Evolutionary conservation across 2,329 filamentous ascomycete genomes (phyloP), one percentile per base, ranked within the genome.

Genomic region (Arthrobotrys pseudoclavata): DNA sequence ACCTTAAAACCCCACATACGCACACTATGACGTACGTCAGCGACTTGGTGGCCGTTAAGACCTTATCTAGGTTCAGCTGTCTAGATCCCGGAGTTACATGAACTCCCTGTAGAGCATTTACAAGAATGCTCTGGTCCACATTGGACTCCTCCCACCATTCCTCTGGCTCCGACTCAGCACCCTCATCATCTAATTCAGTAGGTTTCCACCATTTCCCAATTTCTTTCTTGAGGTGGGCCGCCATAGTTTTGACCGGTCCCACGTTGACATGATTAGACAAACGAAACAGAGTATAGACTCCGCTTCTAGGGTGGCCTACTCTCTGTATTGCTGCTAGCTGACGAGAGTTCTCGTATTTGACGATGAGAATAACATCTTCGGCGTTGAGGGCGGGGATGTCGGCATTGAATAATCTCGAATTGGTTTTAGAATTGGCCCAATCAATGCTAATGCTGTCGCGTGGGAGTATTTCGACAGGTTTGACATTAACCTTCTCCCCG

Each of bases 131-230:
- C 20, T 62, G 55, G n/a, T 29, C 67, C 6, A 68, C 12, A 15
- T 53, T 37, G 20, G n/a, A 18, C 1, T 40, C 67, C 1, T 31
- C 67, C 74, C 67, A 71, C 74, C 74, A 77, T 12, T 62, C 67
- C 18, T 77, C 74, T 12, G 52, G 4, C 18, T 68, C 67, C 29
- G 50, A 47, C 12, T 77, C 50, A 20, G 20, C 4, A 9, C 22
- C 53, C 9, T 48, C 60, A 4, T 69, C 64, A 6, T 31, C 26
- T 12, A 37, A 47, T 40, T 67, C 52, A 24, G 29, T 4, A 10
- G 55, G 57, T 45, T 20, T 42, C 55, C 45, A 53, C 68, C 55
- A 63, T 10, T 62, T 31, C 29, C 45, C 40, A 47, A 37, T n/a
- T n/a, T 68, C 31, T 26, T 63, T 61, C 60, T 60, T 52, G 6